A percentile compares a stretch with the other conserved stretches of the same genome.
These are phyloP conservation scores for Coccomyxa subellipsoidea DNA, from an alignment of 163 green algal species.

Conservation along the genomic window DNA sequence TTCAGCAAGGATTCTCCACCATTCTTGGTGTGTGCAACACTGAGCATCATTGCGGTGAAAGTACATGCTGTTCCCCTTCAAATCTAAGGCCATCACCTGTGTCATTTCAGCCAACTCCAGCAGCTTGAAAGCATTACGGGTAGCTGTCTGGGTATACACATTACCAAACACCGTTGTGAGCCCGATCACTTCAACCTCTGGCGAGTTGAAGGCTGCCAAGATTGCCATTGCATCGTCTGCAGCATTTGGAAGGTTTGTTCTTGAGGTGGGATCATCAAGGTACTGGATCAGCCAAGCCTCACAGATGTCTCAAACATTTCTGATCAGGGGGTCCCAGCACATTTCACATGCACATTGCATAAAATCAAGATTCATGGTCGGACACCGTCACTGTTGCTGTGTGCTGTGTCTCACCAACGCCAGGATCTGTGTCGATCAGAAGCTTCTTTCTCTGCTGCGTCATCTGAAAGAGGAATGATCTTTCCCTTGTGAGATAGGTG, in stretches of 20 bases:
- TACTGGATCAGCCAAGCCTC: too few species aligned
- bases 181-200: slow-evolving; percentile 76
- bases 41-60: too few species aligned
- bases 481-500: too few species aligned
- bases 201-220: slow-evolving; percentile 68
- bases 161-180: slow-evolving; percentile 93
- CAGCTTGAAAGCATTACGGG: slow-evolving; percentile 77
- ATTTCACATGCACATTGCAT: too few species aligned
- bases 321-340: too few species aligned
- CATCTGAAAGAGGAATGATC: neutral
- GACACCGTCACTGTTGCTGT: too few species aligned
- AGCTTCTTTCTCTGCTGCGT: slow-evolving; percentile 30
- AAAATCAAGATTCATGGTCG: too few species aligned
- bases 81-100: slow-evolving; percentile 23
- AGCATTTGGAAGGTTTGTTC: too few species aligned
- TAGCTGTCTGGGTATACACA: slow-evolving; percentile 69
- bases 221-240: slow-evolving; percentile 88
- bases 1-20: too few species aligned
- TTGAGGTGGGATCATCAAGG: neutral
- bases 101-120: slow-evolving; percentile 38
- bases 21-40: too few species aligned
- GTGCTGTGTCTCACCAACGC: slow-evolving; percentile 79
- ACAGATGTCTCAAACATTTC: too few species aligned
- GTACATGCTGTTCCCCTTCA: too few species aligned
- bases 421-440: slow-evolving; percentile 91